These are phyloP conservation scores for Agaricales sp. DNA, from an alignment of 1,284 basidiomycete species.

Conservation along the genomic window DNA sequence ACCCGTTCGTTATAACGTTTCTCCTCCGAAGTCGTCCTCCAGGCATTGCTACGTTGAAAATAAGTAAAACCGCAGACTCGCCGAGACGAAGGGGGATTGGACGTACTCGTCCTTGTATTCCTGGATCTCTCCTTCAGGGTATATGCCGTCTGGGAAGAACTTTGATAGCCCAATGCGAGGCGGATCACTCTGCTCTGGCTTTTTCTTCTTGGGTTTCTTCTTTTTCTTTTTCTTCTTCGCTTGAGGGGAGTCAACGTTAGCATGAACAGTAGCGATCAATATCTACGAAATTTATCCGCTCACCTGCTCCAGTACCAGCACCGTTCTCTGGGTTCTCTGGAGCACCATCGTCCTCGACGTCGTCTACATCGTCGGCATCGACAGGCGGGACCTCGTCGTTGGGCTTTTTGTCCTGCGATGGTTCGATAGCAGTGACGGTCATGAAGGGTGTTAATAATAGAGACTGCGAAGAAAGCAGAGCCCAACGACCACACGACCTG, in stretches of 20 bases:
- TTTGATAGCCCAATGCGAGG: conserved; percentile 88
- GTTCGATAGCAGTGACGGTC: neutral
- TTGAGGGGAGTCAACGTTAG: too few relatives aligned
- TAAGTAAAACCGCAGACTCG: conserved; percentile 3
- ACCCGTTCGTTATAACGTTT: conserved; percentile 76
- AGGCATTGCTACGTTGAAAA: conserved; percentile 54
- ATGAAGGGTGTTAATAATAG: neutral
- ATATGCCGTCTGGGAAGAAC: conserved; percentile 80
- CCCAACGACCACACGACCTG: neutral
- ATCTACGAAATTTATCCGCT: neutral
- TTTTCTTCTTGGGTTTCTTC: conserved; percentile 87
- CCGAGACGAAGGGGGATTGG: neutral
- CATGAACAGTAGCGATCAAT: too few relatives aligned
- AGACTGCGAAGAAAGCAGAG: neutral
- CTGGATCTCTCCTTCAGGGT: conserved; percentile 88
- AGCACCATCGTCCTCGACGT: conserved; percentile 11
- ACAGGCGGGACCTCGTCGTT: neutral
- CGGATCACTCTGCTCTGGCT: conserved; percentile 78
- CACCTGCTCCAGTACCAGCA: conserved; percentile 6
- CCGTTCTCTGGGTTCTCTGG: conserved; percentile 11
- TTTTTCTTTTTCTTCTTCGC: conserved; percentile 88
- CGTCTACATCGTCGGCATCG: conserved; percentile 11
- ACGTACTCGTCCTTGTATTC: conserved; percentile 86
- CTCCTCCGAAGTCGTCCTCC: conserved; percentile 87
- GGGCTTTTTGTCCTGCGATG: neutral